phyloP scores from a whole-genome alignment of 2,329 filamentous ascomycete genomes.

The Penicillium sp. region DNA sequence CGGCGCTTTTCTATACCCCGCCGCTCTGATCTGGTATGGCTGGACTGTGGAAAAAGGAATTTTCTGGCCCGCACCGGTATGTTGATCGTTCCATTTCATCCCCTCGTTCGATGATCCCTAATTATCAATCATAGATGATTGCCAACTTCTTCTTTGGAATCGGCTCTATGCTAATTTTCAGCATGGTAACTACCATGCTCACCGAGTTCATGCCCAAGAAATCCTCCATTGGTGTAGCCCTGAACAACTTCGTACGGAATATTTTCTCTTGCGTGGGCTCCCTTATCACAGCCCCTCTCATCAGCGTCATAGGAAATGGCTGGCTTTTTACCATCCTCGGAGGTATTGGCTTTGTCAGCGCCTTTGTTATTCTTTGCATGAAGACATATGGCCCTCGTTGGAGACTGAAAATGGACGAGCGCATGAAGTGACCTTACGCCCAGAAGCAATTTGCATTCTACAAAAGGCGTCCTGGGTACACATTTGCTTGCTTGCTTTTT shows the following conservation, averaged over 20 bases:
- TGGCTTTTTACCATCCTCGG: slow-evolving; percentile 71
- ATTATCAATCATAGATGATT: slow-evolving; percentile 45
- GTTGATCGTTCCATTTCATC: slow-evolving; percentile 11
- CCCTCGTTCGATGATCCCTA: neutral
- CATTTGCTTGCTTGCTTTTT: neutral
- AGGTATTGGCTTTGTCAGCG: slow-evolving; percentile 58
- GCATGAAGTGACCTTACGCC: neutral
- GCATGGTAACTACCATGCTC: slow-evolving; percentile 75
- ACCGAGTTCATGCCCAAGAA: slow-evolving; percentile 78
- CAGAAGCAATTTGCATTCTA: neutral
- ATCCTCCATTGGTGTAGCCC: slow-evolving; percentile 71
- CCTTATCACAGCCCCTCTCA: slow-evolving; percentile 69
- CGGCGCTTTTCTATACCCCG: slow-evolving; percentile 69
- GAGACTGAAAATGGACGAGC: slow-evolving; percentile 62
- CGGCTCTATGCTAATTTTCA: slow-evolving; percentile 77
- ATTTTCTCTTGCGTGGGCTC: slow-evolving; percentile 73
- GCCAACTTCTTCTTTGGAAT: slow-evolving; percentile 74
- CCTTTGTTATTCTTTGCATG: slow-evolving; percentile 63
- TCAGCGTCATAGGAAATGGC: slow-evolving; percentile 70
- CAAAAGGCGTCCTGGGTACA: neutral
- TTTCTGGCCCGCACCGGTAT: slow-evolving; percentile 61
- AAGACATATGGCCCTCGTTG: slow-evolving; percentile 62
- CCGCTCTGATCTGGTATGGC: slow-evolving; percentile 72
- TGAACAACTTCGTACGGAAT: slow-evolving; percentile 81
- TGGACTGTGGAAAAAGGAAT: slow-evolving; percentile 68